phyloP scores from a whole-genome alignment of 139 green algal species.

The Chlamydomonas sp. region DNA sequence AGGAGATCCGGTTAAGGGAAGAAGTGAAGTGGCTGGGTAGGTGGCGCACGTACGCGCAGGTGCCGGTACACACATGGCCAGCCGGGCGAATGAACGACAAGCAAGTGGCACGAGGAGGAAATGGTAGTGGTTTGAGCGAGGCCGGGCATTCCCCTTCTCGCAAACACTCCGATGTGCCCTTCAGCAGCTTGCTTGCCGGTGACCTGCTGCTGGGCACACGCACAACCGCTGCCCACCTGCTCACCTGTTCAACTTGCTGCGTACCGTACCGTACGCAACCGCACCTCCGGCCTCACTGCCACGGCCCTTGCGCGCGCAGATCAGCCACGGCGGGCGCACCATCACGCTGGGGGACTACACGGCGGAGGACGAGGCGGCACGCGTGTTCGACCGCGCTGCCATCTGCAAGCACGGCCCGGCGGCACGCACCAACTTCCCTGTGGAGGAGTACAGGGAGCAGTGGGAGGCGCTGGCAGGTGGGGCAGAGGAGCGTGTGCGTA shows the following conservation, averaged over 20 bases:
- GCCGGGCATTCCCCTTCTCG: too few relatives aligned
- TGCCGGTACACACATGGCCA: too few relatives aligned
- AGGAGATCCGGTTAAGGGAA: too few relatives aligned
- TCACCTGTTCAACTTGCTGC: neutral
- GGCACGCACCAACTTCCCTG: constrained; percentile 54
- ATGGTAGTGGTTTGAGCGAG: too few relatives aligned
- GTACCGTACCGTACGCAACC: neutral
- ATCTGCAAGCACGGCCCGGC: constrained; percentile 54
- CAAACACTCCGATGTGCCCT: too few relatives aligned
- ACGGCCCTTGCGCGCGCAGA: constrained; percentile 23
- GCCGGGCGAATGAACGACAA: too few relatives aligned
- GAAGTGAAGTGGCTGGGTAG: too few relatives aligned
- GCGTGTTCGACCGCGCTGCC: constrained; percentile 57
- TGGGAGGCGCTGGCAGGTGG: constrained; percentile 31
- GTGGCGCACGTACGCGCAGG: too few relatives aligned
- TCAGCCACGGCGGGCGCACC: constrained; percentile 48
- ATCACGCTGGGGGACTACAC: constrained; percentile 60
- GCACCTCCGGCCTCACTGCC: neutral
- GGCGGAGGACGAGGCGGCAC: constrained; percentile 59
- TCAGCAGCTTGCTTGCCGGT: too few relatives aligned
- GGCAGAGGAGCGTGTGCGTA: too few relatives aligned
- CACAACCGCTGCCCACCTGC: neutral
- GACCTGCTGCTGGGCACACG: too few relatives aligned
- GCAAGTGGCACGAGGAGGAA: too few relatives aligned
- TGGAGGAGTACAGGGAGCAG: constrained; percentile 52